A percentile compares a stretch with the other conserved stretches of the same genome.
Evolutionary conservation across 2,329 filamentous ascomycete species (phyloP).

Genomic region (Amauroascus niger): DNA sequence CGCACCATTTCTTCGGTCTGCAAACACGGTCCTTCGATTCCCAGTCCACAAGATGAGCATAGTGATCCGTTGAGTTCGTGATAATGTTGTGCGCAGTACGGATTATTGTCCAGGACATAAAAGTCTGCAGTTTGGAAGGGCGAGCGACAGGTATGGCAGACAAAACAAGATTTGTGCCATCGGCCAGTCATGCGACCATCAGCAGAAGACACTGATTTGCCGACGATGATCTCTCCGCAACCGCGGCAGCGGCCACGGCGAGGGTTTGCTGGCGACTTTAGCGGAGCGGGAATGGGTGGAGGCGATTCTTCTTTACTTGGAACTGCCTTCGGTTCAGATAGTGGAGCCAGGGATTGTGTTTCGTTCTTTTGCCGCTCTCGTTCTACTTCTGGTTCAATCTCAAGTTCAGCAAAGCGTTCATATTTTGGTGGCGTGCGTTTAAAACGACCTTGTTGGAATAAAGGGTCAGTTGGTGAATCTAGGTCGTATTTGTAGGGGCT

Average conservation of each 20-base stretch:
- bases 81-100: constrained; percentile 88
- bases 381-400: constrained; percentile 8
- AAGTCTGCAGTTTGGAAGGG: constrained; percentile 84
- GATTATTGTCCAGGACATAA: constrained; percentile 78
- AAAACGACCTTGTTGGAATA: constrained; percentile 35
- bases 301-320: not conserved
- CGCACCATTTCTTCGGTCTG: constrained; percentile 54
- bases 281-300: not conserved
- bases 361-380: not conserved
- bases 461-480: constrained; percentile 42
- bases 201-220: constrained; percentile 87
- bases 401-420: constrained; percentile 18
- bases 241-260: constrained; percentile 60
- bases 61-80: constrained; percentile 82
- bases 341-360: not conserved
- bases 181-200: constrained; percentile 85
- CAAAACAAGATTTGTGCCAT: constrained; percentile 92
- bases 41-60: constrained; percentile 66
- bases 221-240: constrained; percentile 66
- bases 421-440: constrained; percentile 13
- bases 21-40: constrained; percentile 89
- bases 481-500: constrained; percentile 21
- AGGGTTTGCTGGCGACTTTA: constrained; percentile 9
- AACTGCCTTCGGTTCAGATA: constrained; percentile 12
- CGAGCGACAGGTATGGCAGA: constrained; percentile 70